Conservation (phyloP, 495 filamentous ascomycete genomes). For the Penicillium fimorum region DNA sequence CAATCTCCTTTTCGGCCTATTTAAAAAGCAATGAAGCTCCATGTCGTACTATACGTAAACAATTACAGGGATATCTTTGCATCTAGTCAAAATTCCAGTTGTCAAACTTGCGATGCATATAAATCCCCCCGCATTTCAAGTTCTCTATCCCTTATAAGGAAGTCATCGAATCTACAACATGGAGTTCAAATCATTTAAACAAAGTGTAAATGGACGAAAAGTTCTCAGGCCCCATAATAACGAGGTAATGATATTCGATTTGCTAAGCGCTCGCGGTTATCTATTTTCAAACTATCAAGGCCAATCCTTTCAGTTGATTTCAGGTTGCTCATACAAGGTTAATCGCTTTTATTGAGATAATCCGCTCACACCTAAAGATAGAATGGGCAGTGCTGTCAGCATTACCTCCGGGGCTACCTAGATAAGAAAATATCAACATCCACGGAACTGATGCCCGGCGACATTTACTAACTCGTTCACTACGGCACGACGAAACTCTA, state of each 20-base stretch:
- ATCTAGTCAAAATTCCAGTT: background rate
- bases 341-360: background rate
- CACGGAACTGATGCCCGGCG: background rate
- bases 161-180: conserved; percentile 19
- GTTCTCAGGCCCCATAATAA: background rate
- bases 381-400: background rate
- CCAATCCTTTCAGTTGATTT: background rate
- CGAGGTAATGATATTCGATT: background rate
- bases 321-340: background rate
- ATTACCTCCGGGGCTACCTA: background rate
- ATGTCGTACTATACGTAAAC: background rate
- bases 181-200: background rate
- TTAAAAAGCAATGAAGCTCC: background rate
- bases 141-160: conserved; percentile 19
- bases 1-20: background rate
- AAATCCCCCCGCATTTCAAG: conserved; percentile 2
- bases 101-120: background rate
- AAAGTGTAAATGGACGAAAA: background rate
- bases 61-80: background rate
- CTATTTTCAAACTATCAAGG: background rate
- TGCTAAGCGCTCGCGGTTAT: background rate
- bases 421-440: background rate
- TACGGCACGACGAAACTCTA: background rate
- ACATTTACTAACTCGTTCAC: background rate
- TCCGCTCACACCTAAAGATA: background rate